phyloP scores from a whole-genome alignment of 148 eudicot species.

The Arbutus unedo region DNA sequence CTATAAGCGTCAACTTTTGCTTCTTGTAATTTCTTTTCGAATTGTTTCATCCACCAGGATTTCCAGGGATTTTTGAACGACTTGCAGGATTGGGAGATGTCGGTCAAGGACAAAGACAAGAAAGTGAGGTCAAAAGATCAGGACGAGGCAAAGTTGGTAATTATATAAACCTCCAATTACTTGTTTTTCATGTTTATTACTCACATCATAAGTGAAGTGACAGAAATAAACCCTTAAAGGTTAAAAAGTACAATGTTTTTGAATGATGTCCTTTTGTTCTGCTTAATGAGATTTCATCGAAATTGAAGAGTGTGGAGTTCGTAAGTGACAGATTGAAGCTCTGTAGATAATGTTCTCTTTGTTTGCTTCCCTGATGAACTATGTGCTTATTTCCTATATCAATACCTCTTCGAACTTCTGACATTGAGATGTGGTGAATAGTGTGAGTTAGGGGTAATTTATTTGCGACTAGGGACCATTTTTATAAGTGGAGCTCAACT shows the following conservation, averaged over 20 bases:
- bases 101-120: constrained; percentile 60
- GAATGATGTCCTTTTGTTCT: not conserved
- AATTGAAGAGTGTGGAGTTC: not conserved
- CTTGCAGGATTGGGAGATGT: constrained; percentile 78
- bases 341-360: not conserved
- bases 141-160: constrained; percentile 59
- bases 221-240: not conserved
- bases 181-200: not conserved
- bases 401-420: not conserved
- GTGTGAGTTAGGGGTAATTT: not conserved
- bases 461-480: not conserved
- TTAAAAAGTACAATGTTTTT: not conserved
- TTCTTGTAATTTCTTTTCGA: not conserved
- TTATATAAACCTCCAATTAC: not conserved
- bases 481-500: not conserved
- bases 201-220: not conserved
- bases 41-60: constrained; percentile 40
- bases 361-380: not conserved
- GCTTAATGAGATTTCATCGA: not conserved
- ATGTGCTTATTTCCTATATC: not conserved
- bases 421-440: not conserved
- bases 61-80: constrained; percentile 76
- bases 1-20: not conserved
- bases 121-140: constrained; percentile 39
- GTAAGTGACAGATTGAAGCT: not conserved